Conservation (phyloP, 768 basidiomycete species). For the Boletus rubroflammeus region DNA sequence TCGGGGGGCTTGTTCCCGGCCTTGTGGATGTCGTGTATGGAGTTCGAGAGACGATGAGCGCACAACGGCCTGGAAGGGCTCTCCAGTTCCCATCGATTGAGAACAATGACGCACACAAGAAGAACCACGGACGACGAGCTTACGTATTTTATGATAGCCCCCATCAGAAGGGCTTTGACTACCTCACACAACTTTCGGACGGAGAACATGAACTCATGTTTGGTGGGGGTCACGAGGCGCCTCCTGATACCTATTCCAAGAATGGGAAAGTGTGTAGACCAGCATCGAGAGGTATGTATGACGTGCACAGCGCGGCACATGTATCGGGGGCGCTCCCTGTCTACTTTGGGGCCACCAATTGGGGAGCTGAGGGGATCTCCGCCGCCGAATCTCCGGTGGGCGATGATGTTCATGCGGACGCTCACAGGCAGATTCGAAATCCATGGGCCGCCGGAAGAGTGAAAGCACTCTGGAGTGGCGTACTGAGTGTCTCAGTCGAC, state of each 20-base stretch:
- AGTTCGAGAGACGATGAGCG: conserved; percentile 56
- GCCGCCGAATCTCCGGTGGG: conserved; percentile 9
- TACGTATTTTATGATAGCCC: conserved; percentile 55
- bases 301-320: conserved; percentile 38
- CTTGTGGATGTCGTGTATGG: conserved; percentile 31
- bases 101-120: conserved; percentile 3
- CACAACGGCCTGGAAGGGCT: conserved; percentile 51
- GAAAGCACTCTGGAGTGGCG: conserved; percentile 61
- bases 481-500: conserved; percentile 61
- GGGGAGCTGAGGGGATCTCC: conserved; percentile 39
- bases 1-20: conserved; percentile 42
- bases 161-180: conserved; percentile 48
- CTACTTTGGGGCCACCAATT: conserved; percentile 47
- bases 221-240: conserved; percentile 52
- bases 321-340: conserved; percentile 48
- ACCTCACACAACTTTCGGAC: conserved; percentile 59
- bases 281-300: conserved; percentile 29
- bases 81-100: conserved; percentile 19
- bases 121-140: conserved; percentile 43
- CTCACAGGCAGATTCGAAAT: conserved; percentile 4
- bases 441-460: conserved; percentile 44
- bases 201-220: conserved; percentile 56
- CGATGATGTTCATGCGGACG: conserved; percentile 10
- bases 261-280: conserved; percentile 19
- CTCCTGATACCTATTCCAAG: background rate